These are phyloP conservation scores for Trichoderma sp. DNA, from an alignment of 2,329 filamentous ascomycete genomes.

Conservation along the genomic window DNA sequence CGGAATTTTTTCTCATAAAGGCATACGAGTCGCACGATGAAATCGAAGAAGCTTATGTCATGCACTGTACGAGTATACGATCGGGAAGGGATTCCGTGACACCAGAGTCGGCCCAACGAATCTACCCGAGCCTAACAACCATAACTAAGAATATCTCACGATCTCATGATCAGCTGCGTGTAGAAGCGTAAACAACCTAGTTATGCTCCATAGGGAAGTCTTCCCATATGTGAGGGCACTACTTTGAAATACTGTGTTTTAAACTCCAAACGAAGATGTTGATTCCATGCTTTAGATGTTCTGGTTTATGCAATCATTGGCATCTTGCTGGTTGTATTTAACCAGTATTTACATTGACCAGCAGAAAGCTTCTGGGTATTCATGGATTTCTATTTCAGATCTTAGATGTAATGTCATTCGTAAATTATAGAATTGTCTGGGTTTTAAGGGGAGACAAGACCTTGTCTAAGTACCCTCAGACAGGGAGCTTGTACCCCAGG, in stretches of 20 bases:
- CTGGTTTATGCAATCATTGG: neutral
- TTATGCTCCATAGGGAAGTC: neutral
- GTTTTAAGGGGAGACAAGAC: neutral
- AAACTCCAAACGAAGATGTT: neutral
- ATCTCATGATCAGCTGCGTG: neutral
- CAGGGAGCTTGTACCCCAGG: neutral
- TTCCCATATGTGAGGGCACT: neutral
- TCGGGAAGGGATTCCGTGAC: neutral
- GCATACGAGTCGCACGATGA: neutral
- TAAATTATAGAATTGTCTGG: neutral
- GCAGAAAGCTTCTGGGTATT: neutral
- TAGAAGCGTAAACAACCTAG: neutral
- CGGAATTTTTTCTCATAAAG: neutral
- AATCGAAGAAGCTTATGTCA: neutral
- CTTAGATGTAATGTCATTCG: neutral
- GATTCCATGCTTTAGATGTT: neutral
- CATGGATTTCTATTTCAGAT: neutral
- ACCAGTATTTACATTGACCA: neutral
- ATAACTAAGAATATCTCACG: neutral
- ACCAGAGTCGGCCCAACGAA: neutral
- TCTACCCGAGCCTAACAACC: neutral
- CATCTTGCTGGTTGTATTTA: neutral
- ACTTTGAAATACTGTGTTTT: neutral
- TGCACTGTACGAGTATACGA: neutral
- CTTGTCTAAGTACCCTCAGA: neutral